Evolutionary conservation across 805 yeast species (phyloP).

Genomic region (Candida orba): DNA sequence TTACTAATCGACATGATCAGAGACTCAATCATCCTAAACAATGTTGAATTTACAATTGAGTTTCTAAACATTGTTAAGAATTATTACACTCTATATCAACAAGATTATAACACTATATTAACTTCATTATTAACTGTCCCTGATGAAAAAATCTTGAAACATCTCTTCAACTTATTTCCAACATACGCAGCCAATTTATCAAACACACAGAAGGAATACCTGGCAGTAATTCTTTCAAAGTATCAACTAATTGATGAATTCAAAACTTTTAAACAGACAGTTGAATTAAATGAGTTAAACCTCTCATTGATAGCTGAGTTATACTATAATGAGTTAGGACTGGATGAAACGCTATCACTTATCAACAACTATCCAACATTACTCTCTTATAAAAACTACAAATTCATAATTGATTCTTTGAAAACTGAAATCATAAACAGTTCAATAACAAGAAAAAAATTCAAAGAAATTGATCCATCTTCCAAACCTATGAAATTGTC

Average conservation of each 20-base stretch:
- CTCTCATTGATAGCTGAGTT: background rate
- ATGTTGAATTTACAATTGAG: conserved; percentile 3
- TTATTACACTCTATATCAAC: background rate
- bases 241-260: background rate
- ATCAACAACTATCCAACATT: background rate
- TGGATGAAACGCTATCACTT: background rate
- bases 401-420: conserved; percentile 8
- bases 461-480: background rate
- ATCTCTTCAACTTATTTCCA: background rate
- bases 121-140: conserved; percentile 2
- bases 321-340: conserved; percentile 1
- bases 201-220: background rate
- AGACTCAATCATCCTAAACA: conserved; percentile 4
- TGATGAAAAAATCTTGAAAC: background rate
- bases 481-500: too few relatives aligned
- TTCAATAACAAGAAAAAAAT: conserved; percentile 6
- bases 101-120: conserved; percentile 10
- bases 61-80: background rate
- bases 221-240: background rate
- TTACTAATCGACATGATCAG: conserved; percentile 7
- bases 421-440: conserved; percentile 1
- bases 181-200: background rate
- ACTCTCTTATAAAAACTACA: conserved; percentile 6
- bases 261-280: background rate
- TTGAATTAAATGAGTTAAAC: background rate